Conservation (phyloP, 139 green algal species). For the Chlamydomonas eustigma region DNA sequence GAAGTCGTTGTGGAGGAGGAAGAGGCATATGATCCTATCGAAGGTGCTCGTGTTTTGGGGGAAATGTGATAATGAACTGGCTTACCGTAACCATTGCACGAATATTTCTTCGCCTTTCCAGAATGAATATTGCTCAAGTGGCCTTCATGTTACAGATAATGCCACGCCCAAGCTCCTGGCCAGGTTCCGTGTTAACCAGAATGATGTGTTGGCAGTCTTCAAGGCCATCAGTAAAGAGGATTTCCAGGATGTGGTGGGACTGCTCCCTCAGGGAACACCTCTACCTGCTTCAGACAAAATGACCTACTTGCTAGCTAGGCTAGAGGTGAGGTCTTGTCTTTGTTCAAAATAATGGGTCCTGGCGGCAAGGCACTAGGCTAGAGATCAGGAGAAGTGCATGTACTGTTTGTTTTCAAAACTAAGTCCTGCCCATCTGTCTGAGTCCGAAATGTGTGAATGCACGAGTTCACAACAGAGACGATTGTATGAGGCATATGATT, state of each 20-base stretch:
- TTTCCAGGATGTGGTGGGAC: constrained; percentile 59
- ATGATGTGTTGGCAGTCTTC: constrained; percentile 55
- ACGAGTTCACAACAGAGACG: too few species aligned
- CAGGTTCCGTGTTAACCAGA: constrained; percentile 43
- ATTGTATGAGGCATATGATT: too few species aligned
- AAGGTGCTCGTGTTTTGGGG: too few species aligned
- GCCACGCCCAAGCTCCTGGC: constrained; percentile 52
- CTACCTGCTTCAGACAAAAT: constrained; percentile 62
- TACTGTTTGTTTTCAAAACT: too few species aligned
- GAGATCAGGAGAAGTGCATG: too few species aligned
- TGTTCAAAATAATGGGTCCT: too few species aligned
- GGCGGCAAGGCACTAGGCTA: too few species aligned
- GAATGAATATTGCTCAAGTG: too few species aligned
- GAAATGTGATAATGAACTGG: not conserved
- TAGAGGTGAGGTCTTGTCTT: constrained; percentile 55
- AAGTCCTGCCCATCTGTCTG: too few species aligned
- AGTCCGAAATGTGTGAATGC: too few species aligned
- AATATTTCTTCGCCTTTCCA: too few species aligned
- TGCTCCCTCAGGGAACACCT: constrained; percentile 61
- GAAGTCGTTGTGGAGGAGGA: constrained; percentile 1
- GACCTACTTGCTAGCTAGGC: constrained; percentile 58
- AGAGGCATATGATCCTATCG: constrained; percentile 19
- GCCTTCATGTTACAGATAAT: constrained; percentile 18
- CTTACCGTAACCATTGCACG: too few species aligned
- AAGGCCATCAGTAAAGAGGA: constrained; percentile 57